These are phyloP conservation scores for Verruconis gallopava DNA, from an alignment of 2,329 filamentous ascomycete genomes.

Conservation along the genomic window DNA sequence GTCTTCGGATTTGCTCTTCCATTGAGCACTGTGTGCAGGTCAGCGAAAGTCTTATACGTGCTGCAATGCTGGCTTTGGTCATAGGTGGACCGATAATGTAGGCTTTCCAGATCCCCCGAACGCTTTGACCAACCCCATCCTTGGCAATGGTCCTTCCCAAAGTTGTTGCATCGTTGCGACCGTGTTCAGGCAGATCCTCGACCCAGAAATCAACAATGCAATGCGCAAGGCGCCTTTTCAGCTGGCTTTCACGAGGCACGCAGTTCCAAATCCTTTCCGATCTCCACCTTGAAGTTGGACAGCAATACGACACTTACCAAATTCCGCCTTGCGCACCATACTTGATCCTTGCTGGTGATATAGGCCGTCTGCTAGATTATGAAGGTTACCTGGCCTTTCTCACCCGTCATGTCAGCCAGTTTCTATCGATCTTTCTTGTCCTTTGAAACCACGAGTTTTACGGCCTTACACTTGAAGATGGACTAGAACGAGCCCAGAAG, in stretches of 20 bases:
- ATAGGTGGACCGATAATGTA: no score
- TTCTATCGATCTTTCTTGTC: conserved; percentile 34
- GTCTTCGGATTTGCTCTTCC: no score
- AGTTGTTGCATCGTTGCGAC: neutral
- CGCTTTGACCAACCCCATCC: no score
- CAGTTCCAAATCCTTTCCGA: conserved; percentile 18
- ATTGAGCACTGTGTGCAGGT: no score
- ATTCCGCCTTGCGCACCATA: conserved; percentile 13
- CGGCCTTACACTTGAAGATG: conserved; percentile 26
- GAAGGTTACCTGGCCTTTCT: conserved; percentile 34
- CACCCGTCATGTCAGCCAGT: conserved; percentile 27
- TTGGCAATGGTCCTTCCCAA: neutral
- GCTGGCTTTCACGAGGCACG: neutral
- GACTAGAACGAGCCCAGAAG: conserved; percentile 24
- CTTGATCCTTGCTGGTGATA: conserved; percentile 31
- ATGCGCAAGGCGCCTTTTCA: neutral
- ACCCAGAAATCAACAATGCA: neutral
- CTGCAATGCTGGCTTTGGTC: no score
- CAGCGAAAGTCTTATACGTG: no score
- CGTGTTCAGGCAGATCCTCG: no score
- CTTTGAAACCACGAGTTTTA: conserved; percentile 46
- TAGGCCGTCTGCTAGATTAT: conserved; percentile 37
- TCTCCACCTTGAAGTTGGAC: conserved; percentile 18
- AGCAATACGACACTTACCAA: conserved; percentile 15
- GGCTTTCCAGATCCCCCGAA: no score